Conservation (phyloP, 306 rosid genomes). For the Gastrolobium bilobum region DNA sequence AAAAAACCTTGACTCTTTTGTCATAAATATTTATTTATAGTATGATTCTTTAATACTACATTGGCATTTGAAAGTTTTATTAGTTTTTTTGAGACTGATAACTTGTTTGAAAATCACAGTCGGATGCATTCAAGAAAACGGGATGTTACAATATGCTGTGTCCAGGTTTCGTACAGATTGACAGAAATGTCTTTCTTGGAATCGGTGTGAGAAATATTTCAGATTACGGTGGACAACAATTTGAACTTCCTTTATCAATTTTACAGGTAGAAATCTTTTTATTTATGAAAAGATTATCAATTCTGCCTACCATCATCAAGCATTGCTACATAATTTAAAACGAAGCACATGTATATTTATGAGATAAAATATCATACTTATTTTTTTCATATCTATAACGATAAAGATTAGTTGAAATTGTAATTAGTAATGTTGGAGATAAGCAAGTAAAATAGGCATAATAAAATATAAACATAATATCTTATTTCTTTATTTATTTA, state of each 20-base stretch:
- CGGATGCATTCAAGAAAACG: constrained; percentile 1
- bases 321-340: too few relatives aligned
- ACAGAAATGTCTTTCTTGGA: background rate
- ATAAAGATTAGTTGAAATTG: too few relatives aligned
- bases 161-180: constrained; percentile 23
- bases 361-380: too few relatives aligned
- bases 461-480: too few relatives aligned
- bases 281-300: background rate
- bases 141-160: constrained; percentile 38
- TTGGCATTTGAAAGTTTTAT: background rate
- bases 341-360: too few relatives aligned
- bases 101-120: background rate
- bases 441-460: too few relatives aligned
- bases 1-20: background rate
- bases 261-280: background rate
- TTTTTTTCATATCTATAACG: too few relatives aligned
- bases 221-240: background rate
- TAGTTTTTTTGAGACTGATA: constrained; percentile 12
- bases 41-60: background rate
- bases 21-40: background rate
- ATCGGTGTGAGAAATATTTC: background rate
- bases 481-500: too few relatives aligned
- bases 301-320: too few relatives aligned
- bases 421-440: too few relatives aligned
- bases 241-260: background rate